Evolutionary conservation across 2,329 filamentous ascomycete species (phyloP).

Genomic region (Rosellinia necatrix): DNA sequence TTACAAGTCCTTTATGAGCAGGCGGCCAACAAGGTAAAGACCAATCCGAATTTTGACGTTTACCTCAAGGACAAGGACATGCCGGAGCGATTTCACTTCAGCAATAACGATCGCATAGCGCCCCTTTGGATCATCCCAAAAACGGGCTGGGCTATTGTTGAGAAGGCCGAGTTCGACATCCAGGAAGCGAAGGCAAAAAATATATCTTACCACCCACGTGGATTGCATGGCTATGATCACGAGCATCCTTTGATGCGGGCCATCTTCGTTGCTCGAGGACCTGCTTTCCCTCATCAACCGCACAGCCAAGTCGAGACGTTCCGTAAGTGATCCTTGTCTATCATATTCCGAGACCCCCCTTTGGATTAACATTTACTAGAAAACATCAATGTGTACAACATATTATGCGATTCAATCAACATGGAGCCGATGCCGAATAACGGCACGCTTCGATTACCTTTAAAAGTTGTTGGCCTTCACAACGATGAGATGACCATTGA

Average conservation of each 20-base stretch:
- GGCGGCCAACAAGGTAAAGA: constrained; percentile 59
- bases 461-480: constrained; percentile 68
- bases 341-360: neutral
- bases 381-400: constrained; percentile 94
- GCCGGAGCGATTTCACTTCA: constrained; percentile 92
- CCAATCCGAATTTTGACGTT: constrained; percentile 76
- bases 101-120: constrained; percentile 84
- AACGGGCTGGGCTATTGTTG: constrained; percentile 89
- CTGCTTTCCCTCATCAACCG: constrained; percentile 84
- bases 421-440: constrained; percentile 80
- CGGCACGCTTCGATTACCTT: constrained; percentile 77
- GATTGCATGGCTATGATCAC: constrained; percentile 93
- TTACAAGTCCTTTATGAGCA: constrained; percentile 70
- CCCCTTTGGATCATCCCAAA: constrained; percentile 94
- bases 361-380: constrained; percentile 56
- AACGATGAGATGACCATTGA: constrained; percentile 42
- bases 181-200: constrained; percentile 66
- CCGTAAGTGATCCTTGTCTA: constrained; percentile 62
- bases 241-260: constrained; percentile 94
- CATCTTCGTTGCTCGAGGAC: constrained; percentile 90
- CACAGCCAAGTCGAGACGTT: constrained; percentile 82
- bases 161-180: constrained; percentile 77
- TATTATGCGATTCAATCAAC: constrained; percentile 85
- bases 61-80: constrained; percentile 87
- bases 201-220: constrained; percentile 75